These are phyloP conservation scores for Neobulgaria alba DNA, from an alignment of 2,329 filamentous ascomycete species.

Conservation along the genomic window DNA sequence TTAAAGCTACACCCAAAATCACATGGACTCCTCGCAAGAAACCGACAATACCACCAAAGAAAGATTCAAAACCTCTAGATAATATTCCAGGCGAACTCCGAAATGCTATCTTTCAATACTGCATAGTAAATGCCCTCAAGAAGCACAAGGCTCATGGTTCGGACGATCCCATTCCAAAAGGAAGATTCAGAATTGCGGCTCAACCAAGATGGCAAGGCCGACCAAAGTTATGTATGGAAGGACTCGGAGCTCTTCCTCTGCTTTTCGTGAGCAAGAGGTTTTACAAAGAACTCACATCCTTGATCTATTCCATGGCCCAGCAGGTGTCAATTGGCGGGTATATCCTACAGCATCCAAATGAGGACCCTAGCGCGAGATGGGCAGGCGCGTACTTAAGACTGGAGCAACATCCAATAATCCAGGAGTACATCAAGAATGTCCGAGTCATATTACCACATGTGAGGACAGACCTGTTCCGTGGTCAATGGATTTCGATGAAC, in stretches of 20 bases:
- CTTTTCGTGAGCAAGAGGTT: conserved; percentile 14
- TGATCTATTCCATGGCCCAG: conserved; percentile 11
- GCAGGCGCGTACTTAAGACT: conserved; percentile 7
- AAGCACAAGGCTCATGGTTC: not conserved
- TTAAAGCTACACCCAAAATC: no score
- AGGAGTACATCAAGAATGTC: conserved; percentile 6
- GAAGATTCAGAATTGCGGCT: not conserved
- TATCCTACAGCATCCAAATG: conserved; percentile 8
- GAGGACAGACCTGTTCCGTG: conserved; percentile 2
- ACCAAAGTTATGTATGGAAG: not conserved
- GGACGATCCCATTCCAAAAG: not conserved
- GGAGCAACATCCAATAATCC: conserved; percentile 3
- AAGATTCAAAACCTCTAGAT: not conserved
- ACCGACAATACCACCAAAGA: no score
- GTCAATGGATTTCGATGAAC: conserved; percentile 1
- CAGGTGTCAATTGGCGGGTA: conserved; percentile 10
- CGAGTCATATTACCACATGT: conserved; percentile 8
- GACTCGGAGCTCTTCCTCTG: conserved; percentile 11
- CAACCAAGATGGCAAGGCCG: not conserved
- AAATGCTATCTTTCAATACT: conserved; percentile 1
- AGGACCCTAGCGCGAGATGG: conserved; percentile 11
- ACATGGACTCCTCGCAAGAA: no score
- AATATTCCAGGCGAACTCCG: not conserved
- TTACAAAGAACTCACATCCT: conserved; percentile 7
- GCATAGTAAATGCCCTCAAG: not conserved